These are phyloP conservation scores for Xylaria sp. DNA, from an alignment of 2,329 filamentous ascomycete genomes.

Conservation along the genomic window DNA sequence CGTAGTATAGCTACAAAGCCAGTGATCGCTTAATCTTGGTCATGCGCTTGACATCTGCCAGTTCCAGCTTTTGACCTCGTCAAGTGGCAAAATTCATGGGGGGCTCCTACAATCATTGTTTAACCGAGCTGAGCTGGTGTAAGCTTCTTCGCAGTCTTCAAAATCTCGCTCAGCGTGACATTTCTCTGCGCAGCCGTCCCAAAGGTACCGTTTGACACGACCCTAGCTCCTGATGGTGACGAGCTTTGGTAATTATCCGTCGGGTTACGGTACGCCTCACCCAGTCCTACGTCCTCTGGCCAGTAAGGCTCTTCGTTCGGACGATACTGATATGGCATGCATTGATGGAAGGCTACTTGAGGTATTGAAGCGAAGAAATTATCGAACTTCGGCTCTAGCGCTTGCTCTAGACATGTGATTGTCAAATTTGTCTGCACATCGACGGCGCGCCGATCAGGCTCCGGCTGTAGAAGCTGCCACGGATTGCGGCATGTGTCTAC, in stretches of 20 bases:
- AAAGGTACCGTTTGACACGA: slow-evolving; percentile 25
- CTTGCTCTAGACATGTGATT: slow-evolving; percentile 35
- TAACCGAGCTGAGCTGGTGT: slow-evolving; percentile 26
- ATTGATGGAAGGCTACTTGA: slow-evolving; percentile 24
- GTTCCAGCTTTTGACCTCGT: neutral
- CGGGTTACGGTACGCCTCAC: slow-evolving; percentile 29
- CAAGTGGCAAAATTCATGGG: neutral
- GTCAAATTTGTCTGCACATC: slow-evolving; percentile 21
- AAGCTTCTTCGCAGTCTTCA: slow-evolving; percentile 29
- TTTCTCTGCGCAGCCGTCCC: slow-evolving; percentile 31
- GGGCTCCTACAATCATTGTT: neutral
- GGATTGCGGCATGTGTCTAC: slow-evolving; percentile 34
- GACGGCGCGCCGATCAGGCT: slow-evolving; percentile 19
- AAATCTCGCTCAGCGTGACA: slow-evolving; percentile 18
- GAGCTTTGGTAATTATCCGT: slow-evolving; percentile 34
- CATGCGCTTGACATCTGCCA: neutral
- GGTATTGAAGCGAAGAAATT: slow-evolving; percentile 32
- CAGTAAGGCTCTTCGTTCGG: slow-evolving; percentile 35
- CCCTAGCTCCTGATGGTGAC: slow-evolving; percentile 11
- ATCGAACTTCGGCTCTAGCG: slow-evolving; percentile 33
- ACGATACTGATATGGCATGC: slow-evolving; percentile 30
- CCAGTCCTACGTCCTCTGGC: slow-evolving; percentile 25
- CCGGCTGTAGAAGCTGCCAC: slow-evolving; percentile 35
- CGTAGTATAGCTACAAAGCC: no score
- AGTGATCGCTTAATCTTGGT: neutral